Base-by-base conservation (phyloP, 1,139 yeast genomes). In the Scheffersomyces parashehatae region DNA sequence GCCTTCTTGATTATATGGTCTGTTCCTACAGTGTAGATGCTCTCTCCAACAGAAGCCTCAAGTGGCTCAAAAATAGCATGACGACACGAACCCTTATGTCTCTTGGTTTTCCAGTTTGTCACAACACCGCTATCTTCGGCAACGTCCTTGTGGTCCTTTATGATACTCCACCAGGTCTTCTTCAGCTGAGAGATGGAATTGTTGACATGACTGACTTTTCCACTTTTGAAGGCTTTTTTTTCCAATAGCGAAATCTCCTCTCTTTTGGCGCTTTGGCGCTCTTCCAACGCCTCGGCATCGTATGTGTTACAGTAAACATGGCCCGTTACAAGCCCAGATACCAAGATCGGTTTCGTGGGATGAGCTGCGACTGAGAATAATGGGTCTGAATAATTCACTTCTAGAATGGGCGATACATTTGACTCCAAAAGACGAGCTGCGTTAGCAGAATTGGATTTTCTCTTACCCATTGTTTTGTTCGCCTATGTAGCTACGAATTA, bases 21-120 rank as follows among this genome's bases (percentile, higher is more conserved):
- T 0, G 87, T 77, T 0, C 99, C 98, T 12, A 83, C 83, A 1
- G 96, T 76, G 54, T 73, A 87, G 1, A 87, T 48, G 40, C 59
- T 54, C 13, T 80, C 78, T 3, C 90, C 90, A 0, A 77, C 67
- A 11, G 69, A 64, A 12, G 53, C 46, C 38, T 63, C 70, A 32
- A 70, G 62, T 2, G 81, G 77, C 49, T 86, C 91, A 60, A 88
- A 85, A 12, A 80, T 68, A 5, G 89, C 68, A 6, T 86, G 82
- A 36, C 99, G 69, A 50, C 96, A 88, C 47, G 96, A 86, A 1
- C 91, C 93, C 63, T 89, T 89, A 61, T 93, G 98, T 58, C 98
- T 77, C 57, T 82, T 88, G 0, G 98, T 90, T 46, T 85, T 79
- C 98, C 98, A 93, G 33, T 73, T 50, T n/a, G 71, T 58, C 3